Conservation (phyloP, 306 rosid genomes). For the Cicer bijugum region DNA sequence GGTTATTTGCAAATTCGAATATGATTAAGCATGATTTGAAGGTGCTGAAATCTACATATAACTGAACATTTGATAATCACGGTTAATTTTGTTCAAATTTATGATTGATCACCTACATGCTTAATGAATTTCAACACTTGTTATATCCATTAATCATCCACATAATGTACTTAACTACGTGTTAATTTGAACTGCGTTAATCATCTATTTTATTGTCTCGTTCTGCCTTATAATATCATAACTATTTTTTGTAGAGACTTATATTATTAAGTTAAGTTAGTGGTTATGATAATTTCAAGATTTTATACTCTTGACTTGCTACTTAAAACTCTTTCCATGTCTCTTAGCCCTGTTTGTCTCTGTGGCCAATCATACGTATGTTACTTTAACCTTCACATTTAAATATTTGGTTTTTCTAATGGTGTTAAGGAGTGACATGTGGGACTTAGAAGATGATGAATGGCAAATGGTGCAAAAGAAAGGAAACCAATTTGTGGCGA, state of each 20-base stretch:
- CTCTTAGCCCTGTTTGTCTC: background rate
- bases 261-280: background rate
- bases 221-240: too few relatives aligned
- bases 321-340: background rate
- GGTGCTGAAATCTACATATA: too few relatives aligned
- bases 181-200: too few relatives aligned
- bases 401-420: background rate
- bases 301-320: background rate
- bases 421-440: conserved; percentile 50
- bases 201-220: too few relatives aligned
- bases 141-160: too few relatives aligned
- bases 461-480: conserved; percentile 84
- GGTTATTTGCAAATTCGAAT: too few relatives aligned
- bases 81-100: too few relatives aligned
- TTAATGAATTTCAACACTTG: too few relatives aligned
- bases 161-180: too few relatives aligned
- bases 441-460: conserved; percentile 48
- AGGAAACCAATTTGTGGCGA: conserved; percentile 85
- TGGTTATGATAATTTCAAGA: background rate
- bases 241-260: background rate
- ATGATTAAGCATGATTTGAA: too few relatives aligned
- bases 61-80: too few relatives aligned
- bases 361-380: background rate
- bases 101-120: too few relatives aligned
- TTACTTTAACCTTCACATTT: background rate